Conservation (phyloP, 352 stramenopile species). For the Phytophthora pisi region DNA sequence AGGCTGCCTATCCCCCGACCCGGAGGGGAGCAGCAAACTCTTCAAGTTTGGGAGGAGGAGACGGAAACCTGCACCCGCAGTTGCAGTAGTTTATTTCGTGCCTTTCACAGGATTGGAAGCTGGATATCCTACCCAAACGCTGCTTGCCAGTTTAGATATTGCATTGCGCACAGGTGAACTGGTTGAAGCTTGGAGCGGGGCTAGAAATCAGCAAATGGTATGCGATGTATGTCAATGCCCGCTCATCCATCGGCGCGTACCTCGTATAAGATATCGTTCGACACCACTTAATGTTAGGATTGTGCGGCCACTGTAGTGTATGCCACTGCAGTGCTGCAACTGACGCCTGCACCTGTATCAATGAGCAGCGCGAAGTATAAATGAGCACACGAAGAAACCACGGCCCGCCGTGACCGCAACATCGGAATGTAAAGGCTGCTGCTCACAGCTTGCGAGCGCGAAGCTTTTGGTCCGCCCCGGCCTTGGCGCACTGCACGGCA, state of each 20-base stretch:
- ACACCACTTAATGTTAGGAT: too few relatives aligned
- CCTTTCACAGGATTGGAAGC: too few relatives aligned
- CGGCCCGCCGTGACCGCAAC: not conserved
- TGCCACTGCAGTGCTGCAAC: not conserved
- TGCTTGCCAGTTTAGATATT: not conserved
- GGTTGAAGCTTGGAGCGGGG: not conserved
- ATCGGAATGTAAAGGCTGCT: slow-evolving; percentile 1
- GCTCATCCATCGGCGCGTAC: too few relatives aligned
- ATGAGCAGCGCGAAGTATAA: not conserved
- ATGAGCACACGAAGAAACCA: not conserved
- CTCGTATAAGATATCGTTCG: too few relatives aligned
- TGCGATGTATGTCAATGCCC: not conserved
- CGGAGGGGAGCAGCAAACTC: too few relatives aligned
- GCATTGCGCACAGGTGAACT: not conserved
- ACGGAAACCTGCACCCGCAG: too few relatives aligned
- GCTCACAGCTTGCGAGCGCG: not conserved
- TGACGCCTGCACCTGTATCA: not conserved
- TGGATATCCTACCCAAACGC: not conserved
- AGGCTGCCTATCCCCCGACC: not conserved
- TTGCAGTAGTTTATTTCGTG: too few relatives aligned
- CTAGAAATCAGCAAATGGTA: not conserved
- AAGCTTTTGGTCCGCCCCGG: slow-evolving; percentile 1
- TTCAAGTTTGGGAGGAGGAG: too few relatives aligned
- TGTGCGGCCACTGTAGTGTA: too few relatives aligned
- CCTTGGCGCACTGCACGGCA: not conserved